Evolutionary conservation across 176 grass and related monocot species (phyloP), one percentile per base, ranked within the genome.

Genomic region (Miscanthus lutarioriparius): DNA sequence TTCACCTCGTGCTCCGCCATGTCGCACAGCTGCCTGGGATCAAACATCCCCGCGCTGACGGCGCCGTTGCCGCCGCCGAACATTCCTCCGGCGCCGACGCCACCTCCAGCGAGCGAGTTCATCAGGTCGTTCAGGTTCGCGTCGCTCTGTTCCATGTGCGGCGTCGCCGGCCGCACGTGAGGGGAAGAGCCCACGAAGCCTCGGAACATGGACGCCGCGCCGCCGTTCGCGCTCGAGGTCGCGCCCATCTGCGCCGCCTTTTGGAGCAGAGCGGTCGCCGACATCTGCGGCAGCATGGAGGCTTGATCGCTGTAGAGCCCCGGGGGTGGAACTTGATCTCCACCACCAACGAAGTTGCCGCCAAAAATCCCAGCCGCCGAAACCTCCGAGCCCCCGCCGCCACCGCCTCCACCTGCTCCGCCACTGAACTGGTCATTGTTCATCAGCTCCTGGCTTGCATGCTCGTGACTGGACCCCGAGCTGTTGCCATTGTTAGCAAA

Each of bases 241-340:
- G 93, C 86, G 45, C 97, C 93, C 91, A 99, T 96, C 76, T 99
- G 93, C 84, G 90, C 97, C 6, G 97, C 97, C 86, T 96, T 99
- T 82, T 99, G 97, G 2, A 99, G 97, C 70, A 99, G 73, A 3
- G 93, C 91, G 0, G 97, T 99, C 14, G 97, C 97, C 8, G 97
- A 99, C 93, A 99, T 99, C 79, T 93, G 93, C 49, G 93, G 93
- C 47, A 96, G 84, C 65, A 89, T 84, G 2, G 79, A 43, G 6
- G 79, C 59, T 38, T 85, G 86, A n/a, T 99, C 96, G 8, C 80
- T 80, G 78, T 93, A 94, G 64, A 92, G 85, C 16, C 84, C 89
- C 10, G 88, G 87, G 7, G 79, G 68, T 17, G 79, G 45, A 23
- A 91, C 76, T 66, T 91, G 95, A 8, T 95, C 95, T 4, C 89